These are phyloP conservation scores for Penicillium thymicola DNA, from an alignment of 2,329 filamentous ascomycete genomes.

Conservation along the genomic window DNA sequence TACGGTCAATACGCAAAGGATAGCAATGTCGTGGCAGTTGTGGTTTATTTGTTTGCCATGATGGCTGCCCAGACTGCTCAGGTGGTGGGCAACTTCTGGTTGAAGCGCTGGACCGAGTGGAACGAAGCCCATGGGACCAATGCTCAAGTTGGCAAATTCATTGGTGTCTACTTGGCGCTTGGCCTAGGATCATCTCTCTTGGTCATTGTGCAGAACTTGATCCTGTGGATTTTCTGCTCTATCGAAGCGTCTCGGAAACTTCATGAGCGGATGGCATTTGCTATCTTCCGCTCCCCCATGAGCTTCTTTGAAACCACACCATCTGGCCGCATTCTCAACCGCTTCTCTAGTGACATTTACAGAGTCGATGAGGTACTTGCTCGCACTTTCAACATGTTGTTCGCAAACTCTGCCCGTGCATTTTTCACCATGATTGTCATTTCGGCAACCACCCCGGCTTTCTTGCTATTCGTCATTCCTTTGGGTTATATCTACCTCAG, in stretches of 20 bases:
- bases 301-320: slow-evolving; percentile 98
- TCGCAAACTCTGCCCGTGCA: slow-evolving; percentile 70
- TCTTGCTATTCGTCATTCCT: slow-evolving; percentile 76
- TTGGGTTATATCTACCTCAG: slow-evolving; percentile 78
- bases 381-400: slow-evolving; percentile 96
- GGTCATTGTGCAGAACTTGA: slow-evolving; percentile 86
- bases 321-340: slow-evolving; percentile 90
- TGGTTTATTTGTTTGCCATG: slow-evolving; percentile 72
- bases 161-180: slow-evolving; percentile 93
- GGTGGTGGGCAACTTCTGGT: slow-evolving; percentile 84
- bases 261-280: slow-evolving; percentile 94
- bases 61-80: slow-evolving; percentile 76
- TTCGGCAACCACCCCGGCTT: slow-evolving; percentile 73
- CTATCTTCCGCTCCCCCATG: slow-evolving; percentile 97
- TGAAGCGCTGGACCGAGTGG: slow-evolving; percentile 84
- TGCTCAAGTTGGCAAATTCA: slow-evolving; percentile 77
- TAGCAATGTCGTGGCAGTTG: slow-evolving; percentile 82
- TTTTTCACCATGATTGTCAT: slow-evolving; percentile 86
- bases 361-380: slow-evolving; percentile 87
- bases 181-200: slow-evolving; percentile 81
- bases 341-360: slow-evolving; percentile 75
- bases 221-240: slow-evolving; percentile 99
- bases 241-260: slow-evolving; percentile 97
- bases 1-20: slow-evolving; percentile 93
- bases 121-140: slow-evolving; percentile 70